phyloP scores from a whole-genome alignment of 2,329 filamentous ascomycete species.

The Nannizzia gypsea region DNA sequence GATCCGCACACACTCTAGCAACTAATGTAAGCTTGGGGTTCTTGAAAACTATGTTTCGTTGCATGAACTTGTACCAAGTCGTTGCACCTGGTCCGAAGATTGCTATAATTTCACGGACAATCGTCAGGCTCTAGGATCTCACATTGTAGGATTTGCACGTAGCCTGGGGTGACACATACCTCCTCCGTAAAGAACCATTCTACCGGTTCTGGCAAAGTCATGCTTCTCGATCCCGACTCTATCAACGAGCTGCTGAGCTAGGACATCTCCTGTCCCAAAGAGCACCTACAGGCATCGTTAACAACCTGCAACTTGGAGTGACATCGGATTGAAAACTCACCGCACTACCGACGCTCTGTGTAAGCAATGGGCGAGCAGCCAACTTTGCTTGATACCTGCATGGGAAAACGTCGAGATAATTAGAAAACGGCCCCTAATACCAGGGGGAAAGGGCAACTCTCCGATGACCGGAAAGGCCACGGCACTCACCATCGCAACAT shows the following conservation, averaged over 20 bases:
- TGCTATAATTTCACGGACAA: slow-evolving; percentile 32
- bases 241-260: slow-evolving; percentile 86
- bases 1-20: slow-evolving; percentile 69
- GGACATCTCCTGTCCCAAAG: slow-evolving; percentile 81
- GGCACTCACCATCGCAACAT: slow-evolving; percentile 34
- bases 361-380: slow-evolving; percentile 70
- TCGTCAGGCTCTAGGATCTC: not conserved
- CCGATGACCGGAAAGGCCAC: not conserved
- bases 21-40: slow-evolving; percentile 57
- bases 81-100: slow-evolving; percentile 83
- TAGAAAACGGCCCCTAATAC: not conserved
- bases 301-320: not conserved
- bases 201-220: slow-evolving; percentile 43
- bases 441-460: not conserved
- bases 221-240: slow-evolving; percentile 66
- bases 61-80: slow-evolving; percentile 73
- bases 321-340: slow-evolving; percentile 26
- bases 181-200: slow-evolving; percentile 40
- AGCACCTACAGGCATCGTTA: slow-evolving; percentile 46
- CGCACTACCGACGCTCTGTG: slow-evolving; percentile 79
- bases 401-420: not conserved
- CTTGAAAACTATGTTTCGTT: slow-evolving; percentile 55
- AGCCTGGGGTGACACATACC: slow-evolving; percentile 25
- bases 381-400: slow-evolving; percentile 74
- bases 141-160: slow-evolving; percentile 7